Evolutionary conservation across 352 stramenopile genomes (phyloP).

Genomic region (Globisporangium alternatum): DNA sequence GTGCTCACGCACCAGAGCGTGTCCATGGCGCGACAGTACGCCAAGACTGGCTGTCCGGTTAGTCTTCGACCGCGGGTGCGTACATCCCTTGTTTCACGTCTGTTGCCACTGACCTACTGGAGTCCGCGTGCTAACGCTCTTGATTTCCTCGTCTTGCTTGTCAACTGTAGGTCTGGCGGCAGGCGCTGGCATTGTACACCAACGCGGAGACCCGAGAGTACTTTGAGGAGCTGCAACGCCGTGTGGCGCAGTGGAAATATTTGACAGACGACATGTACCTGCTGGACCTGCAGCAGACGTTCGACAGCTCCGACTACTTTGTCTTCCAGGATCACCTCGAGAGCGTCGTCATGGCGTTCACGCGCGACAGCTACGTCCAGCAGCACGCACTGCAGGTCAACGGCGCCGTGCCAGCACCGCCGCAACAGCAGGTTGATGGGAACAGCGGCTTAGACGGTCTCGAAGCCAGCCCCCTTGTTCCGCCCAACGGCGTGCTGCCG

Average conservation of each 20-base stretch:
- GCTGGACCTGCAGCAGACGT: slow-evolving; percentile 73
- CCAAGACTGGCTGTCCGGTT: slow-evolving; percentile 67
- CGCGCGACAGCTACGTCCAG: slow-evolving; percentile 48
- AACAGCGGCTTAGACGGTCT: not conserved
- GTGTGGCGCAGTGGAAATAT: slow-evolving; percentile 38
- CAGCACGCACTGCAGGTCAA: slow-evolving; percentile 48
- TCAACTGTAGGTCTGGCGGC: slow-evolving; percentile 47
- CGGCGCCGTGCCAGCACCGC: slow-evolving; percentile 28
- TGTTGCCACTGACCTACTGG: not conserved
- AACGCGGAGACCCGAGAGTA: slow-evolving; percentile 33
- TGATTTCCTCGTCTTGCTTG: not conserved
- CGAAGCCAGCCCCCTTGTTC: slow-evolving; percentile 24
- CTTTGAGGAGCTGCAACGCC: slow-evolving; percentile 46
- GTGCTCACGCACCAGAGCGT: slow-evolving; percentile 60
- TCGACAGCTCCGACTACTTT: slow-evolving; percentile 80
- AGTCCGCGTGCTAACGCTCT: not conserved
- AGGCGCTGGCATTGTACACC: slow-evolving; percentile 39
- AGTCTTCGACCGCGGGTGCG: slow-evolving; percentile 50
- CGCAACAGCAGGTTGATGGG: not conserved
- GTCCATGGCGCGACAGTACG: slow-evolving; percentile 72
- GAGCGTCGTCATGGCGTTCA: slow-evolving; percentile 72
- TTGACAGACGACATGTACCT: slow-evolving; percentile 80
- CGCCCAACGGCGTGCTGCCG: slow-evolving; percentile 66
- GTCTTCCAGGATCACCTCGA: slow-evolving; percentile 78
- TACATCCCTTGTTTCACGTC: not conserved